Evolutionary conservation across 2,329 filamentous ascomycete genomes (phyloP).

Genomic region (Dothistroma septosporum): DNA sequence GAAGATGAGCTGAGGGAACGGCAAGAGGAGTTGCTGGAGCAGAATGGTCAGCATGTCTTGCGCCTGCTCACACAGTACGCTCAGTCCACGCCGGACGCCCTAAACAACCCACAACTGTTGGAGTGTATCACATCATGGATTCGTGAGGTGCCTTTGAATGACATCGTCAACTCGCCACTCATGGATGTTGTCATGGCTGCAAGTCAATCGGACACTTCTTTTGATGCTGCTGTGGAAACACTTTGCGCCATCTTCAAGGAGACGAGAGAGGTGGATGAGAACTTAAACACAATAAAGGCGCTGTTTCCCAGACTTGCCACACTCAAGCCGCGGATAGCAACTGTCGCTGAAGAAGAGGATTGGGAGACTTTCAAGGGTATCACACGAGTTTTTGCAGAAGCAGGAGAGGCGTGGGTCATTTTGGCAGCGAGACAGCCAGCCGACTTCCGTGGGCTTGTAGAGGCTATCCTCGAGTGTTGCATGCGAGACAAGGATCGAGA

Average conservation of each 20-base stretch:
- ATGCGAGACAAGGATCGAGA: constrained; percentile 83
- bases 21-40: constrained; percentile 82
- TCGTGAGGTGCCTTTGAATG: constrained; percentile 78
- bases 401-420: constrained; percentile 90
- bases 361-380: constrained; percentile 80
- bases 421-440: constrained; percentile 78
- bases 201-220: constrained; percentile 69
- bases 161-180: constrained; percentile 80
- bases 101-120: constrained; percentile 83
- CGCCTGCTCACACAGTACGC: constrained; percentile 84
- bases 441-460: constrained; percentile 80
- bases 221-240: constrained; percentile 86
- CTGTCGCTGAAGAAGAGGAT: constrained; percentile 75
- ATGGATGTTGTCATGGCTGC: constrained; percentile 76
- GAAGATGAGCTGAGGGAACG: constrained; percentile 89
- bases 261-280: constrained; percentile 90
- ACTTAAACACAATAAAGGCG: constrained; percentile 71
- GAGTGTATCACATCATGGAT: constrained; percentile 97
- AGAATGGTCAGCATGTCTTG: constrained; percentile 86
- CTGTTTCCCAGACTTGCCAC: constrained; percentile 77
- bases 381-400: constrained; percentile 86
- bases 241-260: constrained; percentile 88
- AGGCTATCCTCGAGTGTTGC: constrained; percentile 87
- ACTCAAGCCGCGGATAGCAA: constrained; percentile 70
- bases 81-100: constrained; percentile 83